Base-by-base conservation (phyloP, 2,329 filamentous ascomycete genomes). In the Sclerotinia trifoliorum region DNA sequence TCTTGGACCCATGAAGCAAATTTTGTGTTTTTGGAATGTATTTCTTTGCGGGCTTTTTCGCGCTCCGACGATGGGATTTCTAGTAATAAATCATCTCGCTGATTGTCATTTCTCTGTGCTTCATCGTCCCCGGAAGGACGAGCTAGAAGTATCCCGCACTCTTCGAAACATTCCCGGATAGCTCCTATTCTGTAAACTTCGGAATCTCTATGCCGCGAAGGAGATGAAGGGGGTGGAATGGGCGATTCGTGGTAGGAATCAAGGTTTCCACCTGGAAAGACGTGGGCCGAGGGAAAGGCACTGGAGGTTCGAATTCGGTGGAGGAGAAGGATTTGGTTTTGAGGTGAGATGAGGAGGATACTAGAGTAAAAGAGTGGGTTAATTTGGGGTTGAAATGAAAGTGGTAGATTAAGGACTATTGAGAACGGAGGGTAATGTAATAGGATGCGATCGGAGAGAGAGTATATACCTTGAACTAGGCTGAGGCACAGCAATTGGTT, bases 191-290 rank as follows among this genome's bases (percentile, higher is more conserved):
- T 84, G 76, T 97, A 97, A 3, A 87, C 85, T 0, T 82, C 80
- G 0, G 88, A 88, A 77, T 97, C 94, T 15, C 82, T 78, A 74
- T 97, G 93, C 17, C 89, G 81, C 13, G 79, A 80, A 0, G 81
- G 78, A 39, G 86, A 82, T 21, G 83, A 83, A 0, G 77, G 73
- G 0, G 71, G 71, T 0, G 84, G 83, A 1, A 86, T 78, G 0
- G 72, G 72, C 3, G 91, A 93, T 74, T 98, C 94, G 75, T 97
- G 92, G 26, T 86, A 85, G 0, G 86, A 79, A 17, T 93, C 90
- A 29, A 97, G 84, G 74, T 93, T 93, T 7, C 95, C 95, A 46
- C 95, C 95, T 0, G 95, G 94, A 73, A 99, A 99, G 70, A 99
- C 95, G 77, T 98, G 93, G 0, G 94, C 95, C 0, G 92, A 94